Evolutionary conservation across 164 flowering plant species (phyloP), one percentile per base, ranked within the genome.

Genomic region (Annona squamosa): DNA sequence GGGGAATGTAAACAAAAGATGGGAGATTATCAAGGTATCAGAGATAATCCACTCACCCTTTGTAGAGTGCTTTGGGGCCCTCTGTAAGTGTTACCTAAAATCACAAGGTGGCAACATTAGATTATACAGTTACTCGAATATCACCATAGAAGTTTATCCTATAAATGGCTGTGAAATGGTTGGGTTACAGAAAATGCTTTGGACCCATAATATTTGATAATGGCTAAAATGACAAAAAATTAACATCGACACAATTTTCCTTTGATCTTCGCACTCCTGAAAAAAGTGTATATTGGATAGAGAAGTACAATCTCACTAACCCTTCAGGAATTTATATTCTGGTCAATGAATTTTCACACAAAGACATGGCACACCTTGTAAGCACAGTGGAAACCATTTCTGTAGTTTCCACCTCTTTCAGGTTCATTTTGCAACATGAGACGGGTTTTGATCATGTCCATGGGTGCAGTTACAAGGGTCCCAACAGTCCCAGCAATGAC

Each of bases 361-460:
- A 26, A 26, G 42, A 67, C 43, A 2, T 73, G 10, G 18, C 52
- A 52, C 84, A 94, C 98, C 96, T 89, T 80, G 79, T 86, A 88
- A 64, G 92, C 97, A 78, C 94, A 90, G 68, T 91, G 97, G 61
- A 93, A 84, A 72, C 96, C 98, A 79, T 85, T 93, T 81, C 66
- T 85, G 72, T 90, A 91, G 80, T 44, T 84, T 76, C 91, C 90
- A 70, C 46, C 74, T 61, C 42, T 76, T 74, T 81, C 81, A 75
- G 97, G 90, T 80, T 88, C 92, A 77, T 79, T 76, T 77, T 93
- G 96, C 84, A 93, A 74, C 98, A 94, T 94, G 65, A 94, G 89
- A 69, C 98, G 89, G 72, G 97, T 92, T 84, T 90, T 89, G 74
- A 92, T 79, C 92, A 91, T 89, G 84, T 91, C 97, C 71, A 87